Conservation (phyloP, 148 eudicot species). For the Spergularia marina region DNA sequence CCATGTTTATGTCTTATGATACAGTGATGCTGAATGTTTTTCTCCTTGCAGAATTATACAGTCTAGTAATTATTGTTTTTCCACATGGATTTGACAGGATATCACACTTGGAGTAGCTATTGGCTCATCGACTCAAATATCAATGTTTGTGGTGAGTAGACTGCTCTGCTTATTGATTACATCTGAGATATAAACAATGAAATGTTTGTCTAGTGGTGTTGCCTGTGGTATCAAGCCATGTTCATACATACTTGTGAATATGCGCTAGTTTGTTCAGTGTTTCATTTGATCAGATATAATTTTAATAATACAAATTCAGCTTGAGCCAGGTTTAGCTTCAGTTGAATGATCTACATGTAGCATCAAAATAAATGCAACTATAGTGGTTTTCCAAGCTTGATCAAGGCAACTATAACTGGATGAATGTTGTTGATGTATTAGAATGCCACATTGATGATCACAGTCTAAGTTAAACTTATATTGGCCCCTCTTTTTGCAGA, state of each 20-base stretch:
- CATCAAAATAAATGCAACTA: too few species aligned
- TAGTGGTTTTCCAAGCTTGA: too few species aligned
- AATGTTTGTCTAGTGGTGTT: background rate
- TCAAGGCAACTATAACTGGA: too few species aligned
- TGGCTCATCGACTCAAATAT: slow-evolving; percentile 93
- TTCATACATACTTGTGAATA: background rate
- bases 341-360: too few species aligned
- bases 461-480: too few species aligned
- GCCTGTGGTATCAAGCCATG: background rate
- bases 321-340: too few species aligned
- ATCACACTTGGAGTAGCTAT: slow-evolving; percentile 88
- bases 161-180: slow-evolving; percentile 5
- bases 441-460: too few species aligned
- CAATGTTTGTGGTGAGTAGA: slow-evolving; percentile 88
- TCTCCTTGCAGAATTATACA: slow-evolving; percentile 5
- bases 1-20: background rate
- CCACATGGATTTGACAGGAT: slow-evolving; percentile 45
- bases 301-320: too few species aligned
- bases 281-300: background rate
- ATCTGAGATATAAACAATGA: background rate
- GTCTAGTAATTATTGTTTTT: background rate
- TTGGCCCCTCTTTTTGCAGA: slow-evolving; percentile 54
- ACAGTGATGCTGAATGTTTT: background rate
- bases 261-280: background rate
- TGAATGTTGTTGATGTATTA: too few species aligned